phyloP scores from a whole-genome alignment of 805 yeast species.

The Candida pseudoglaebosa region DNA sequence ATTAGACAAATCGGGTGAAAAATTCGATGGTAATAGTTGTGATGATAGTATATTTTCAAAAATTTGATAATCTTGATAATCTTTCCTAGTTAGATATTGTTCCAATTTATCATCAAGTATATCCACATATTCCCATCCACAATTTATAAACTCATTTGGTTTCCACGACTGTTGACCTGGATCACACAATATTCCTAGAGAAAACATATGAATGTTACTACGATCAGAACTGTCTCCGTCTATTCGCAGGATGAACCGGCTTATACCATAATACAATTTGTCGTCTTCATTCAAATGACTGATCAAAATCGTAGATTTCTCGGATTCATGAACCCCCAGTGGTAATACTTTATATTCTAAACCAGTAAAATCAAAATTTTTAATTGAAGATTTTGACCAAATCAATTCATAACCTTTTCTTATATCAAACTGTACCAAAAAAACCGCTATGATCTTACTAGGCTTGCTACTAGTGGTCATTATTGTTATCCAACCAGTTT shows the following conservation, averaged over 20 bases:
- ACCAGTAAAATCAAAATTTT: conserved; percentile 22
- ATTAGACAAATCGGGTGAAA: conserved; percentile 17
- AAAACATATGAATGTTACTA: conserved; percentile 33
- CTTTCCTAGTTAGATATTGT: conserved; percentile 15
- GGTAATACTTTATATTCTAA: conserved; percentile 39
- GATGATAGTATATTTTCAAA: conserved; percentile 15
- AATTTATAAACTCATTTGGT: conserved; percentile 30
- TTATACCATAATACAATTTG: conserved; percentile 30
- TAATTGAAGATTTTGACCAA: conserved; percentile 27
- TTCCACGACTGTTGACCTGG: conserved; percentile 26
- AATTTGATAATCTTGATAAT: conserved; percentile 14
- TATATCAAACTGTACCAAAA: conserved; percentile 34
- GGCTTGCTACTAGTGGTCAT: conserved; percentile 10
- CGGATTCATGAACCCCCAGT: conserved; percentile 37
- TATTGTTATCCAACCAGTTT: background rate
- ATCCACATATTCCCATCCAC: conserved; percentile 38
- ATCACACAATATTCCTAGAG: conserved; percentile 34
- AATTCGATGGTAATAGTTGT: background rate
- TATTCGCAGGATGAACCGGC: conserved; percentile 9
- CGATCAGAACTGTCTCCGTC: conserved; percentile 15
- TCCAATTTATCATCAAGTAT: conserved; percentile 22
- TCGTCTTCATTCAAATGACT: conserved; percentile 22
- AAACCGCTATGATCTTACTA: conserved; percentile 28
- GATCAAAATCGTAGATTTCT: conserved; percentile 26
- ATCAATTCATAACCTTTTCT: conserved; percentile 32